Percentiles rank a stretch among this genome's conserved stretches.
These are phyloP conservation scores for Gautieria morchelliformis DNA, from an alignment of 768 basidiomycete species.

Conservation along the genomic window DNA sequence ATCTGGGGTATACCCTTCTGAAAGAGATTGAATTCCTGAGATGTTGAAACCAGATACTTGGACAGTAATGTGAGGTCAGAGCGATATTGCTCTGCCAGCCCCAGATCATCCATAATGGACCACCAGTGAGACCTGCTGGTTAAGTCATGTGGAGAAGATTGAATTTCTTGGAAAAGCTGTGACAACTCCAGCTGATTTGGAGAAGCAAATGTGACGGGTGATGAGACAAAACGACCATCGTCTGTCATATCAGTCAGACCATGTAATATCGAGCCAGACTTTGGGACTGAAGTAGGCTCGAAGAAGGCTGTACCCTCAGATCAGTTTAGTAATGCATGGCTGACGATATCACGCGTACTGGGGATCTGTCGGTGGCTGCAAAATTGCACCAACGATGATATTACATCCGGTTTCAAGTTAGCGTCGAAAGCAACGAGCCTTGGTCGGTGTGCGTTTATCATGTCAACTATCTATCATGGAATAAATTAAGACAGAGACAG, in stretches of 20 bases:
- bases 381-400: constrained; percentile 42
- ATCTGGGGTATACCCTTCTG: constrained; percentile 68
- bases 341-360: constrained; percentile 33
- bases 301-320: constrained; percentile 51
- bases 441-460: constrained; percentile 42
- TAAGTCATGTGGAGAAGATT: constrained; percentile 26
- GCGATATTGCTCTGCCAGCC: constrained; percentile 59
- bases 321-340: not conserved
- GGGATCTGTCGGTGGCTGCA: constrained; percentile 38
- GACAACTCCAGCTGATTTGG: constrained; percentile 80
- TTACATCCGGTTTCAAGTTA: constrained; percentile 49
- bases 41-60: constrained; percentile 23
- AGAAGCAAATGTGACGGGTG: constrained; percentile 63
- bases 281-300: constrained; percentile 89
- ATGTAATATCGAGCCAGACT: constrained; percentile 61
- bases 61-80: constrained; percentile 55
- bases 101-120: constrained; percentile 51
- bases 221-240: constrained; percentile 25
- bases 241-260: constrained; percentile 32
- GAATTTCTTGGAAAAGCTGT: constrained; percentile 20
- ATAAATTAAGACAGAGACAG: constrained; percentile 1
- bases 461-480: constrained; percentile 36
- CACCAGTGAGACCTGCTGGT: constrained; percentile 55
- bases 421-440: constrained; percentile 64
- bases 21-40: constrained; percentile 47